Base-by-base conservation (phyloP, 495 filamentous ascomycete species). In the Penicillium manginii region DNA sequence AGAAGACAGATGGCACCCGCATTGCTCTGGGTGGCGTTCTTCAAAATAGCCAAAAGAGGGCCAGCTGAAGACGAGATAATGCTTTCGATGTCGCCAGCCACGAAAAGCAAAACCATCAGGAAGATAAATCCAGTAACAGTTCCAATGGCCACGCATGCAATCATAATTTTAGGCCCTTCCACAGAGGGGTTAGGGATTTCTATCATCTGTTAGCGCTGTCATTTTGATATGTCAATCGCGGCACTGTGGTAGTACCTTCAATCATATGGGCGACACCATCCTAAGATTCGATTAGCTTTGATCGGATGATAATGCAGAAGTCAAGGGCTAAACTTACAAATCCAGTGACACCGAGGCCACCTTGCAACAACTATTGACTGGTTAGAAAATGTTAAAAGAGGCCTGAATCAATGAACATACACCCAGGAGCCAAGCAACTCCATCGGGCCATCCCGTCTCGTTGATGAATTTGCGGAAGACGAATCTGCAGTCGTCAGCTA, bases 91-190 rank as follows among this genome's bases (percentile, higher is more conserved):
- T 82, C 71, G 7, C 84, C 84, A 6, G 82, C 77, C 23, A 88
- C 87, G 52, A 91, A 88, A 6, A 91, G 78, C 4, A 90, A 73
- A 18, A 84, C 81, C 14, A 85, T 69, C 47, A 91, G 75, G 70
- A 91, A 92, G 54, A 89, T 76, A 26, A 86, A 80, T 12, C 89
- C 89, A 11, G 88, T 90, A 23, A 83, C 73, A 35, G 83, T 81
- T 12, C 89, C 89, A 39, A 91, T 91, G 7, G 69, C 75, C 23
- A 92, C 89, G 57, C 85, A 88, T 29, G 78, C 80, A 46, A 92
- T 80, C 88, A 92, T 91, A 53, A 90, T 88, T 57, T 83, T 84
- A 17, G 89, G 89, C 3, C 85, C 88, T 58, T 84, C 81, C 0
- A 84, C 69, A 3, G 86, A 74, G 10, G 89, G 81, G 35, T 89